Conservation (phyloP, 805 yeast species). For the Candida palmyrensis region DNA sequence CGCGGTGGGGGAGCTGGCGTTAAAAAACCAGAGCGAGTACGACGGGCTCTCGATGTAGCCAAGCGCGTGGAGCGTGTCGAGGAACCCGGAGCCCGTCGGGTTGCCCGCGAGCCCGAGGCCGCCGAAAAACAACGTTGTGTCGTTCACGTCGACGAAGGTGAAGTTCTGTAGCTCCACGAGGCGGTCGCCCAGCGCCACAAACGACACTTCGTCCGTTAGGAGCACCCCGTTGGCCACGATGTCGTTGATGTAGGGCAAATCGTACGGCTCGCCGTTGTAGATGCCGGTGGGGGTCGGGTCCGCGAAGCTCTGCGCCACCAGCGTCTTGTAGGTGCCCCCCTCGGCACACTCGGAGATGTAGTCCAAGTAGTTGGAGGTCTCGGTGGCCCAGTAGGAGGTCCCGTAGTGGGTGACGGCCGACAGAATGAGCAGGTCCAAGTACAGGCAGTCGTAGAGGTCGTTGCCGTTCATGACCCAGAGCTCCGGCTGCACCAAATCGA, state of each 20-base stretch:
- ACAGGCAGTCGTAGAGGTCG: slow-evolving; percentile 19
- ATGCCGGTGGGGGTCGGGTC: slow-evolving; percentile 8
- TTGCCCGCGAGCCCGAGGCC: slow-evolving; percentile 33
- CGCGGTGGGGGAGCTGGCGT: slow-evolving; percentile 7
- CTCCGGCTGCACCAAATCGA: slow-evolving; percentile 34
- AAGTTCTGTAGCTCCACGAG: slow-evolving; percentile 14
- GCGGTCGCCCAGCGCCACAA: slow-evolving; percentile 10
- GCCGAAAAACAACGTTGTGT: slow-evolving; percentile 21
- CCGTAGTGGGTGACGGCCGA: slow-evolving; percentile 13
- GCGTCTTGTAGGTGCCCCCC: slow-evolving; percentile 19
- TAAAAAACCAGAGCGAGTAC: slow-evolving; percentile 29
- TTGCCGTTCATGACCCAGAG: slow-evolving; percentile 31
- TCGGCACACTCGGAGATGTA: slow-evolving; percentile 21
- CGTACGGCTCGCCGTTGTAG: slow-evolving; percentile 11
- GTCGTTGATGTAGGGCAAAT: slow-evolving; percentile 25
- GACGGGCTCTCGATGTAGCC: slow-evolving; percentile 24
- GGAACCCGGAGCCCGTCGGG: slow-evolving; percentile 22
- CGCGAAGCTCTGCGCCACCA: slow-evolving; percentile 9
- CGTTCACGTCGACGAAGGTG: slow-evolving; percentile 22
- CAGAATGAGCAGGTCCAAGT: slow-evolving; percentile 14
- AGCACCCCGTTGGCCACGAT: slow-evolving; percentile 23
- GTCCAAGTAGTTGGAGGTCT: slow-evolving; percentile 18
- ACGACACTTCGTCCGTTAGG: slow-evolving; percentile 18
- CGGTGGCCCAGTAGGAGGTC: slow-evolving; percentile 7
- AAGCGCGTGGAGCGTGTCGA: slow-evolving; percentile 13